Conservation (phyloP, 2,329 filamentous ascomycete species). For the Colletotrichum endophyticum region DNA sequence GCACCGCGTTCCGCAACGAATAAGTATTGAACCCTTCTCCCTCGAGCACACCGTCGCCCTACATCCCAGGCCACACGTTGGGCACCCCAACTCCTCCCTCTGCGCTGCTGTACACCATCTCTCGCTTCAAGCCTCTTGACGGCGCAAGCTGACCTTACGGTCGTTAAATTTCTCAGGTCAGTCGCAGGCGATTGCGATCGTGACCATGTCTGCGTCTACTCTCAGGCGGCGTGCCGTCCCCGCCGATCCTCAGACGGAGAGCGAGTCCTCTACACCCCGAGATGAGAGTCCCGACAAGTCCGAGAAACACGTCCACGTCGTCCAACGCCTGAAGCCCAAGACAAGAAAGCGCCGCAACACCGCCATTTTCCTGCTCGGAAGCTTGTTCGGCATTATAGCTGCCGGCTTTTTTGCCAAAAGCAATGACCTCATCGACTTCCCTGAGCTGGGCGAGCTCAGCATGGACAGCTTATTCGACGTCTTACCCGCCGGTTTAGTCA, state of each 20-base stretch:
- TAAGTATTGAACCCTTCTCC: not conserved
- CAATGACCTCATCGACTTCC: slow-evolving; percentile 87
- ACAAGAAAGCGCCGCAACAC: slow-evolving; percentile 76
- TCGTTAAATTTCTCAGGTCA: not conserved
- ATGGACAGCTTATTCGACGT: slow-evolving; percentile 88
- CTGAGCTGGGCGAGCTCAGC: slow-evolving; percentile 73
- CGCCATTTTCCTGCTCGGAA: slow-evolving; percentile 86
- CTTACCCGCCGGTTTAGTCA: slow-evolving; percentile 83
- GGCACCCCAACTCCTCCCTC: not conserved
- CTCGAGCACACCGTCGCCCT: not conserved
- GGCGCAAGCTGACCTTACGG: not conserved
- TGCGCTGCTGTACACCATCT: not conserved
- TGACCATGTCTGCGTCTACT: slow-evolving; percentile 9
- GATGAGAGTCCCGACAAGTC: slow-evolving; percentile 38
- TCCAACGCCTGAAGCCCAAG: slow-evolving; percentile 44
- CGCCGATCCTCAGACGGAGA: slow-evolving; percentile 25
- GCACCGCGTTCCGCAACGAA: not conserved
- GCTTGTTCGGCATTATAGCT: slow-evolving; percentile 86
- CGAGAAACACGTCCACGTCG: slow-evolving; percentile 45
- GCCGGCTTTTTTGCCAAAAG: slow-evolving; percentile 89
- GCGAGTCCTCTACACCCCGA: slow-evolving; percentile 23
- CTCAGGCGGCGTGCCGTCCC: slow-evolving; percentile 26
- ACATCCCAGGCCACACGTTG: not conserved
- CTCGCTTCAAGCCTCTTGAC: not conserved
- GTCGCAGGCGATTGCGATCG: not conserved